Base-by-base conservation (phyloP, 2,329 filamentous ascomycete species). In the Beauveria bassiana region DNA sequence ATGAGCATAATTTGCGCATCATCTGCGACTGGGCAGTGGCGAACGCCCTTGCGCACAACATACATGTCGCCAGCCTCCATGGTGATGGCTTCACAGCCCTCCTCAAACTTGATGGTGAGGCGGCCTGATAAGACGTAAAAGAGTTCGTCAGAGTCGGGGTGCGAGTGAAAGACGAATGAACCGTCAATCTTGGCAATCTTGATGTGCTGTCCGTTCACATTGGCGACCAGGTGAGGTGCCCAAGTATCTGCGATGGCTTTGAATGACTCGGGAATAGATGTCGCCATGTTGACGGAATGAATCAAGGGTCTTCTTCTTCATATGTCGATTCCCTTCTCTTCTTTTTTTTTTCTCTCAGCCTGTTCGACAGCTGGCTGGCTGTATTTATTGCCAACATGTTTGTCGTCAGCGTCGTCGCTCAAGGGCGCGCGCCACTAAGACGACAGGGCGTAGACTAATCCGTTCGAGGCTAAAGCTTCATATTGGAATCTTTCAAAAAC, bases 181-280 rank as follows among this genome's bases (percentile, higher is more conserved):
- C 74, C 75, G 61, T 75, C 68, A 6, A 76, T 69, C 26, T 73
- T 75, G 56, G 73, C 75, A 49, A 77, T 67, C 64, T 77, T 75
- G 55, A 78, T 69, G 31, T 78, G 72, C 24, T 74, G 70, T n/a
- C 71, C 66, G 64, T 76, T 74, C 55, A 76, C 62, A 2, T 64
- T 64, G 8, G 72, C 71, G 47, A 76, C 64, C 18, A 74, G 68
- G 2, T 68, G 70, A 0, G 71, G 73, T 0, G 70, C 68, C 70
- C 70, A 74, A 1, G 59, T 66, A 34, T 71, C 68, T 0, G 67
- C 66, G 58, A 72, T 71, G 7, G 66, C 69, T 16, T 66, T 67
- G 49, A 73, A 64, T 7, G 68, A 55, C 2, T 57, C 50, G 0
- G 71, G 71, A 0, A 74, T 51, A 0, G 72, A 69, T 28, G 61